Conservation (phyloP, 73 alveolate species). For the Urostyla sp. region DNA sequence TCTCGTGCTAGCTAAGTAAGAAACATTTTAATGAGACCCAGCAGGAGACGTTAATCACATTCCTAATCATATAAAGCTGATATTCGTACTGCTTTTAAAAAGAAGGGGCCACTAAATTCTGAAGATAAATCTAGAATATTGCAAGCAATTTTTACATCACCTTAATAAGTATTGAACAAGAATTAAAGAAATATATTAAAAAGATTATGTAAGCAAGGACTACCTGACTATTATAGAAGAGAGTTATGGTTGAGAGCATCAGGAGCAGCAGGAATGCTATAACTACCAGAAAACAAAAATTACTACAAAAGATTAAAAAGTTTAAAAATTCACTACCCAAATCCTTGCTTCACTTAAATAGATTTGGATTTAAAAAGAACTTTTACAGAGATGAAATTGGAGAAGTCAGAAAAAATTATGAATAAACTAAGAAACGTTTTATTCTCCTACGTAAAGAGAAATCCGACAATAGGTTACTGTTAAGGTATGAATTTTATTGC, state of each 20-base stretch:
- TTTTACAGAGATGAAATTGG: conserved; percentile 23
- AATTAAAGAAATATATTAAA: conserved; percentile 17
- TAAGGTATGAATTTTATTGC: conserved; percentile 51
- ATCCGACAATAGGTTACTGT: conserved; percentile 53
- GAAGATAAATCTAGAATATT: too few species aligned
- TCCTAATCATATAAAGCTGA: too few species aligned
- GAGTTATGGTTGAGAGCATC: conserved; percentile 45
- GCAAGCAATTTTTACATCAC: too few species aligned
- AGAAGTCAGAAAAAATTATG: neutral
- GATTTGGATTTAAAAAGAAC: conserved; percentile 48
- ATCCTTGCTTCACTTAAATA: conserved; percentile 46
- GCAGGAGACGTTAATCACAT: too few species aligned
- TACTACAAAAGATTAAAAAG: conserved; percentile 35
- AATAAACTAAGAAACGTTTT: conserved; percentile 36
- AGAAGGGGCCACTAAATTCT: too few species aligned
- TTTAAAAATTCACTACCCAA: conserved; percentile 23
- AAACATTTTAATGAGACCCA: too few species aligned
- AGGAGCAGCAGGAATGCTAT: conserved; percentile 32
- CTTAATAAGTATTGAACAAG: too few species aligned
- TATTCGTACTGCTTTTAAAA: too few species aligned
- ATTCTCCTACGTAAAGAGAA: conserved; percentile 21
- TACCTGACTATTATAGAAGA: conserved; percentile 44
- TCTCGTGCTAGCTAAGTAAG: too few species aligned
- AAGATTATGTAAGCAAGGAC: conserved; percentile 16
- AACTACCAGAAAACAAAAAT: conserved; percentile 24